Evolutionary conservation across 2,329 filamentous ascomycete species (phyloP), one percentile per base, ranked within the genome.

Genomic region (Davidsoniella australis): DNA sequence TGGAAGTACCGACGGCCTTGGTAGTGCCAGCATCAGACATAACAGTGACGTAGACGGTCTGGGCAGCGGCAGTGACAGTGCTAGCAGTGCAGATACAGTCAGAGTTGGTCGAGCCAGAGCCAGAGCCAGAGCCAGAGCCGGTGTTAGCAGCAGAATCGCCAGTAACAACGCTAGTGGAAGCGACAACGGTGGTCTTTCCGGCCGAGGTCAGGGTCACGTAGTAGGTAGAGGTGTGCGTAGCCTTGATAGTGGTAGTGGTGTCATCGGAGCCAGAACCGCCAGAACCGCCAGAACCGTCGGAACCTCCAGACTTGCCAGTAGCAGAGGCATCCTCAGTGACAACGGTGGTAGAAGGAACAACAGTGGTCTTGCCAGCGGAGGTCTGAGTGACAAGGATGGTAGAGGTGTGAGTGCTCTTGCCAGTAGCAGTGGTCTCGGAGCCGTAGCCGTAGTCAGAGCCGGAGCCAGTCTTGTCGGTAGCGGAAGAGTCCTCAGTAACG

Each of bases 331-430:
- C 58, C 56, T 65, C 66, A 52, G 59, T 61, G 54, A 64, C 60
- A 41, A 71, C 62, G 37, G 61, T 64, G 53, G 61, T 62, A 52
- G 64, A 65, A 55, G 67, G 57, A 41, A 60, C 56, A 45, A 66
- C 57, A 49, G 59, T 60, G 47, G 57, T 53, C 57, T 59, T 60
- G 53, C 64, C 60, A 12, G 59, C 56, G 56, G 62, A 62, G 51
- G 65, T 62, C 37, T 66, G 58, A 53, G 58, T 56, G 46, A 59
- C 60, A 47, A 63, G 56, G 50, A 55, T 61, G 20, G 61, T 58
- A 49, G 50, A 44, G 43, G 61, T 61, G 48, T 65, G 65, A 62
- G 74, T 78, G 72, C 75, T 64, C 62, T 73, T 74, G 59, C 74
- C 68, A 51, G 69, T 71, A 51, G 73, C 64, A 54, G 66, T 20